Evolutionary conservation across 1,284 basidiomycete species (phyloP).

Genomic region (Prillingera fragicola): DNA sequence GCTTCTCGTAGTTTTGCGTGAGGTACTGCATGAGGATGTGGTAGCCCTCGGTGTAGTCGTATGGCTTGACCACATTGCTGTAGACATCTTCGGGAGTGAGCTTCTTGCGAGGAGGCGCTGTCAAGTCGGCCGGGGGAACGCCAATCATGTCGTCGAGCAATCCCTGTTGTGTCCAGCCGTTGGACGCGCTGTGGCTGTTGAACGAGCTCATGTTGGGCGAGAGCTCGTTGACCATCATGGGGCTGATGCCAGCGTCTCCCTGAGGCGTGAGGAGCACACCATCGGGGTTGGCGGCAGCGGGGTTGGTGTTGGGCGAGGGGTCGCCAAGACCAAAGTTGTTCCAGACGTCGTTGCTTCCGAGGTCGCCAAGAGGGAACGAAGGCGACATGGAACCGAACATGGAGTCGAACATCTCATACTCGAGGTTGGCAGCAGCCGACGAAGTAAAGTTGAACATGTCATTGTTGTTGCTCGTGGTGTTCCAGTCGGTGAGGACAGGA

Average conservation of each 20-base stretch:
- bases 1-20: constrained; percentile 83
- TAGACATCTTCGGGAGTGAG: constrained; percentile 18
- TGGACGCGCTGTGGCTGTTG: constrained; percentile 6
- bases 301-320: neutral
- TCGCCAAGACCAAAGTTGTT: constrained; percentile 15
- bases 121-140: neutral
- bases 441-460: constrained; percentile 19
- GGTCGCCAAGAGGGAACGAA: constrained; percentile 26
- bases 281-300: neutral
- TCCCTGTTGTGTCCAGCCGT: neutral
- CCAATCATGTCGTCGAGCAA: constrained; percentile 1
- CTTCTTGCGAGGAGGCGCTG: constrained; percentile 9
- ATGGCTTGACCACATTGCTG: constrained; percentile 16
- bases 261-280: constrained; percentile 5
- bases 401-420: constrained; percentile 43
- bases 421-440: constrained; percentile 24
- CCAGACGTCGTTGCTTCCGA: constrained; percentile 11
- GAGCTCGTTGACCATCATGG: constrained; percentile 5
- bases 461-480: constrained; percentile 8
- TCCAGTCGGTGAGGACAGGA: constrained; percentile 11
- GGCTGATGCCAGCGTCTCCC: constrained; percentile 4
- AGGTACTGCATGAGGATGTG: constrained; percentile 91
- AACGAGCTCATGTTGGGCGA: neutral
- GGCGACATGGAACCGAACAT: constrained; percentile 41
- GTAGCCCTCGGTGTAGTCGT: constrained; percentile 86